phyloP scores from a whole-genome alignment of 768 basidiomycete genomes.

The Podaxis pistillaris region DNA sequence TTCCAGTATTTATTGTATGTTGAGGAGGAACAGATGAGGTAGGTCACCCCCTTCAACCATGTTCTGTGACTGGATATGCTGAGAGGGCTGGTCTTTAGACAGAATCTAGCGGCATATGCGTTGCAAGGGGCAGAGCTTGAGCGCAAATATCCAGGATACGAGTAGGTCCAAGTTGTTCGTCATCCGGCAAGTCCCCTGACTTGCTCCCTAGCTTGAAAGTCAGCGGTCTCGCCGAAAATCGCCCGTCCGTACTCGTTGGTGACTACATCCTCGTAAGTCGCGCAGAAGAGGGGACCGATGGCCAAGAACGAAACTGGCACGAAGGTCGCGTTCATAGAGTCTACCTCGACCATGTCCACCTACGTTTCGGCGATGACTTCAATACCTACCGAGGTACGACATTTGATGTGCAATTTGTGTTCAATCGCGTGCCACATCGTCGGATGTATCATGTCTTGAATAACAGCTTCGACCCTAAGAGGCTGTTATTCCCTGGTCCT shows the following conservation, averaged over 20 bases:
- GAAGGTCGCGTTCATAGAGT: slow-evolving; percentile 52
- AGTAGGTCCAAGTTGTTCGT: slow-evolving; percentile 28
- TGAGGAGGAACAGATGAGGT: slow-evolving; percentile 51
- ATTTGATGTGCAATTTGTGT: slow-evolving; percentile 54
- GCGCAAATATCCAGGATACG: slow-evolving; percentile 39
- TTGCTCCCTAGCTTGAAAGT: slow-evolving; percentile 40
- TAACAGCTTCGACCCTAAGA: slow-evolving; percentile 33
- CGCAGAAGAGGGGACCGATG: slow-evolving; percentile 19
- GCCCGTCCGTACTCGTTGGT: slow-evolving; percentile 58
- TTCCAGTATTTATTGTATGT: slow-evolving; percentile 47
- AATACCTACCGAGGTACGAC: slow-evolving; percentile 33
- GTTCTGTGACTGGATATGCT: slow-evolving; percentile 14
- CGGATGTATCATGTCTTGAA: slow-evolving; percentile 55
- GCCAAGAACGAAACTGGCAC: slow-evolving; percentile 30
- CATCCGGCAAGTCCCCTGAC: not conserved
- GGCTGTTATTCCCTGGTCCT: slow-evolving; percentile 47
- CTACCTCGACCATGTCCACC: slow-evolving; percentile 36
- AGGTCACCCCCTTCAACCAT: slow-evolving; percentile 13
- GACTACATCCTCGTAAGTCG: slow-evolving; percentile 39
- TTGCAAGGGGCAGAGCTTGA: slow-evolving; percentile 34
- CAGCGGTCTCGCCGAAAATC: slow-evolving; percentile 54
- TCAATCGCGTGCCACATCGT: slow-evolving; percentile 51
- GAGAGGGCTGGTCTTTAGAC: slow-evolving; percentile 22
- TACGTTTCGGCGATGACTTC: slow-evolving; percentile 48
- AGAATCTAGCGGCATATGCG: slow-evolving; percentile 36